phyloP scores from a whole-genome alignment of 2,329 filamentous ascomycete genomes.

The Biscogniauxia mediterranea region DNA sequence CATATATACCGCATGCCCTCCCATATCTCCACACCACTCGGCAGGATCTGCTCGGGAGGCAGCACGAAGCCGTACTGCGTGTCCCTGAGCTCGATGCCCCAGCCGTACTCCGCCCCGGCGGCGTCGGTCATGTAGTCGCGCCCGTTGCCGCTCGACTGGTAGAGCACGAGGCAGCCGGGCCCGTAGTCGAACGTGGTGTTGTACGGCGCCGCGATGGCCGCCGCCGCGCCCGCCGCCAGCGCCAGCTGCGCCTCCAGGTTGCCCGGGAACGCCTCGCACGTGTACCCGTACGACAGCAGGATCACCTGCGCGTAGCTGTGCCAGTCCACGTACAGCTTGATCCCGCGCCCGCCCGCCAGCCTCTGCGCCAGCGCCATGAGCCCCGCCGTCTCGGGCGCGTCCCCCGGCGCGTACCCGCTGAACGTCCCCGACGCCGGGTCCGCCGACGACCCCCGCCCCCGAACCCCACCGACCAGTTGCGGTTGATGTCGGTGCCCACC shows the following conservation, averaged over 20 bases:
- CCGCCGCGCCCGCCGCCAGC: slow-evolving; percentile 36
- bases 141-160: slow-evolving; percentile 29
- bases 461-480: slow-evolving; percentile 52
- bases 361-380: slow-evolving; percentile 46
- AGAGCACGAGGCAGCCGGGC: slow-evolving; percentile 26
- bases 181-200: slow-evolving; percentile 27
- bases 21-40: slow-evolving; percentile 36
- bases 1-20: slow-evolving; percentile 29
- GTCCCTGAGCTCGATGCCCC: slow-evolving; percentile 40
- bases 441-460: slow-evolving; percentile 41
- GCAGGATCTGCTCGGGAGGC: slow-evolving; percentile 37
- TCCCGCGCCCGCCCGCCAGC: slow-evolving; percentile 41
- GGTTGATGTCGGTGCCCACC: slow-evolving; percentile 51
- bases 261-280: slow-evolving; percentile 42
- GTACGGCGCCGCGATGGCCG: slow-evolving; percentile 34
- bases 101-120: slow-evolving; percentile 35
- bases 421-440: slow-evolving; percentile 47
- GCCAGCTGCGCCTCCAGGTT: slow-evolving; percentile 42
- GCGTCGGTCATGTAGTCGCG: slow-evolving; percentile 29
- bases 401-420: slow-evolving; percentile 38
- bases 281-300: slow-evolving; percentile 56
- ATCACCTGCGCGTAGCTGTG: slow-evolving; percentile 58
- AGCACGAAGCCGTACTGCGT: slow-evolving; percentile 38
- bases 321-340: slow-evolving; percentile 59
- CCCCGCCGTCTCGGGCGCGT: slow-evolving; percentile 47